Percentiles rank a stretch among this genome's conserved stretches.
phyloP scores from a whole-genome alignment of 257 asterid genomes.

The Linaria vulgaris region DNA sequence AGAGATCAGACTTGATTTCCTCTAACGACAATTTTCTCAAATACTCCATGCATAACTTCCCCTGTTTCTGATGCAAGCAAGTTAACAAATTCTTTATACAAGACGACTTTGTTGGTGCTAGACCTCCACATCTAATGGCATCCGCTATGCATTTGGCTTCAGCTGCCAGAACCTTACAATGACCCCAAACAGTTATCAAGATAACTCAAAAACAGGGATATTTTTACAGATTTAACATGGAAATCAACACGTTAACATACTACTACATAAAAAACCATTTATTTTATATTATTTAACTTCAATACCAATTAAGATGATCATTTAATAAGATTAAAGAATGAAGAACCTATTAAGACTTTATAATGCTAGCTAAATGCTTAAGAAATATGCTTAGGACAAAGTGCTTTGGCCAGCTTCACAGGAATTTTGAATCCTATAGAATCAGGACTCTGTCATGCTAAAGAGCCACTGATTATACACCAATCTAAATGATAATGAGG shows the following conservation, averaged over 20 bases:
- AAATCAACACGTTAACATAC: neutral
- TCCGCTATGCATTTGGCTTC: constrained; percentile 61
- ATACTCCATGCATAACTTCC: constrained; percentile 81
- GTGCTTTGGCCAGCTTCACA: neutral
- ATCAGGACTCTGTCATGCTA: neutral
- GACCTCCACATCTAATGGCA: constrained; percentile 90
- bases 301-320: too few relatives aligned
- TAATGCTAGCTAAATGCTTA: neutral
- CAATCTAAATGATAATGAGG: too few relatives aligned
- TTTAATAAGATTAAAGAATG: too few relatives aligned
- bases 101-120: constrained; percentile 73
- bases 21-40: constrained; percentile 61
- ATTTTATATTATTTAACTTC: too few relatives aligned
- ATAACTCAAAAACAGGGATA: neutral
- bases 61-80: constrained; percentile 53
- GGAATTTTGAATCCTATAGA: neutral
- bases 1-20: constrained; percentile 76
- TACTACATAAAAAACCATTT: neutral
- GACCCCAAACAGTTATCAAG: constrained; percentile 7
- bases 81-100: constrained; percentile 71
- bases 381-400: neutral
- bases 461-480: too few relatives aligned
- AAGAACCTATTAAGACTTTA: neutral
- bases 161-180: constrained; percentile 70
- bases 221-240: neutral